Percentiles rank a stretch among this genome's conserved stretches.
phyloP scores from a whole-genome alignment of 805 yeast species.

The Priceomyces melissophilus region DNA sequence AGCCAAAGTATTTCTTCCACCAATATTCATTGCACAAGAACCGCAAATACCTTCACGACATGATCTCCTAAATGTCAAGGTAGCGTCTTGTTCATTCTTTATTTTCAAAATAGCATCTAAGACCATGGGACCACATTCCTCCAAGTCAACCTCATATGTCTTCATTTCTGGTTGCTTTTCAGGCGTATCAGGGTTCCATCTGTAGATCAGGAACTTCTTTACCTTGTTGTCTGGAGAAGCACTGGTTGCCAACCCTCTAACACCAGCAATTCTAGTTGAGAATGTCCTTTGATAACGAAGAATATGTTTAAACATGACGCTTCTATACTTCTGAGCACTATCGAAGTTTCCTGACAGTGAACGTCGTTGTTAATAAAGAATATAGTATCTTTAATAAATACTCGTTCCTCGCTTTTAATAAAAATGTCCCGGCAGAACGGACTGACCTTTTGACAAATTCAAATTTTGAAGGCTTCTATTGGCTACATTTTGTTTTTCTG shows the following conservation, averaged over 20 bases:
- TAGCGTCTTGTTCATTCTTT: constrained; percentile 94
- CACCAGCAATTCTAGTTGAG: constrained; percentile 4
- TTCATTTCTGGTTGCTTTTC: constrained; percentile 85
- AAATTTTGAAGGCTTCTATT: constrained; percentile 4
- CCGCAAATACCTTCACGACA: constrained; percentile 99
- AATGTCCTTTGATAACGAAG: constrained; percentile 13
- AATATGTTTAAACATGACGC: constrained; percentile 17
- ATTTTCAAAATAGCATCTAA: constrained; percentile 91
- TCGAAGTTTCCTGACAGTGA: too few species aligned
- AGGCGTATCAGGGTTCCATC: constrained; percentile 98
- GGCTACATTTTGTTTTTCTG: neutral
- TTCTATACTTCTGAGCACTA: neutral
- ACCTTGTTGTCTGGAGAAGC: constrained; percentile 49
- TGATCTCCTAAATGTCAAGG: constrained; percentile 94
- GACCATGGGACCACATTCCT: constrained; percentile 96
- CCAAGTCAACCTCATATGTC: constrained; percentile 78
- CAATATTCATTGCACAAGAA: constrained; percentile 99
- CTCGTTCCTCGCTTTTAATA: neutral
- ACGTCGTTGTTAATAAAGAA: neutral
- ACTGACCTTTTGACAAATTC: constrained; percentile 7
- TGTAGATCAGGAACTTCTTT: constrained; percentile 87
- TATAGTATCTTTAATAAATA: constrained; percentile 1
- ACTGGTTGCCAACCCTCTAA: constrained; percentile 47
- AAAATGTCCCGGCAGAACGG: constrained; percentile 5
- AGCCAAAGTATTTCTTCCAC: constrained; percentile 95